Conservation (phyloP, 169 alveolate species). For the Eimeria falciformis region DNA sequence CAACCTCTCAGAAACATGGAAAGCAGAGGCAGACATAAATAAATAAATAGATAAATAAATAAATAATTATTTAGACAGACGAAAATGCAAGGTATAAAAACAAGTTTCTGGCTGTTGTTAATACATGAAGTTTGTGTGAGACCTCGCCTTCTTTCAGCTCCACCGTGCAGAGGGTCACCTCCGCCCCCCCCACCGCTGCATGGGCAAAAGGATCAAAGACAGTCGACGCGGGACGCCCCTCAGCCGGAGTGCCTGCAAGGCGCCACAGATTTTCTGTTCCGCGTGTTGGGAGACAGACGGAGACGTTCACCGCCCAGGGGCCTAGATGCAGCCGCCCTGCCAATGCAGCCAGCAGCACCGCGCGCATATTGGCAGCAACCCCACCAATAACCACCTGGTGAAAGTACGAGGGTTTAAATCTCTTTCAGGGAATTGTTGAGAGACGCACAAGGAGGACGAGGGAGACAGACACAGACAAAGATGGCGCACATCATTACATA, state of each 20-base stretch:
- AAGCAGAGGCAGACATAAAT: neutral
- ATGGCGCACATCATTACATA: neutral
- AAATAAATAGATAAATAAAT: conserved; percentile 1
- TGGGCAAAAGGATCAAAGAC: neutral
- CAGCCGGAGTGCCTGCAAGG: neutral
- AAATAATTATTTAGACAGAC: neutral
- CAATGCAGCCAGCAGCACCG: neutral
- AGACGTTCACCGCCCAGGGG: neutral
- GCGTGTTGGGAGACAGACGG: neutral
- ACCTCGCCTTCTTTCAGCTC: neutral
- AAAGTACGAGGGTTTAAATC: too few relatives aligned
- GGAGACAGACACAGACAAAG: neutral
- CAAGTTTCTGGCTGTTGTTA: neutral
- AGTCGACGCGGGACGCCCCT: neutral
- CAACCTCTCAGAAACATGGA: neutral
- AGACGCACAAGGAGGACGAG: neutral
- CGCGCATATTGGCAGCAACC: neutral
- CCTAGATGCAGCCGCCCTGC: neutral
- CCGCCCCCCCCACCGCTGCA: neutral
- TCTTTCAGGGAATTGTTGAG: too few relatives aligned
- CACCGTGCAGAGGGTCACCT: conserved; percentile 2
- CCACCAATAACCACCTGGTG: neutral
- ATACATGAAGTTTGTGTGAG: neutral
- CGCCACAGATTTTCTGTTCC: neutral
- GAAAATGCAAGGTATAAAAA: neutral